Evolutionary conservation across 768 basidiomycete species (phyloP).

Genomic region (Vishniacozyma victoriae): DNA sequence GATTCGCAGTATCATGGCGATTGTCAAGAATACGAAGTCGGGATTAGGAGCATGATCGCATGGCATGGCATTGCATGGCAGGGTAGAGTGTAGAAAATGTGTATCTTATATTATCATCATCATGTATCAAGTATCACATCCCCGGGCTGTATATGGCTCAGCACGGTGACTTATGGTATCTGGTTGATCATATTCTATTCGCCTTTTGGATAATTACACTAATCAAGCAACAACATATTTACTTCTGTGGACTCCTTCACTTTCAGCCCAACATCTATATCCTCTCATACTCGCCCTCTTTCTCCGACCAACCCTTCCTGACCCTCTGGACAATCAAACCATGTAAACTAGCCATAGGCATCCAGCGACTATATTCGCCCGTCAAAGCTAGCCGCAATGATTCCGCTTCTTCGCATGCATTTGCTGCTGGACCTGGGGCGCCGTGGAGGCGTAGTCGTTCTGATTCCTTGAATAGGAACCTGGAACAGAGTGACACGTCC

Average conservation of each 20-base stretch:
- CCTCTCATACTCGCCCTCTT: constrained; percentile 42
- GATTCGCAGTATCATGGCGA: constrained; percentile 56
- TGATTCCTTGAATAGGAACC: constrained; percentile 38
- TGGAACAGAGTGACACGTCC: constrained; percentile 32
- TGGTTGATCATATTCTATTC: too few species aligned
- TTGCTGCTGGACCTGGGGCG: constrained; percentile 7
- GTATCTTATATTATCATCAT: too few species aligned
- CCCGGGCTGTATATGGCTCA: too few species aligned
- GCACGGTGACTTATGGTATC: too few species aligned
- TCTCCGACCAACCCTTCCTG: constrained; percentile 39
- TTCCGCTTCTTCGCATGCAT: constrained; percentile 25
- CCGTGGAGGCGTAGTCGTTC: constrained; percentile 13
- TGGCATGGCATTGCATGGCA: not conserved
- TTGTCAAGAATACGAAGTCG: constrained; percentile 78
- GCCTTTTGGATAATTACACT: too few species aligned
- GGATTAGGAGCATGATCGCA: constrained; percentile 65
- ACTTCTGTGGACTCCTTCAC: too few species aligned
- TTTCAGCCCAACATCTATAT: too few species aligned
- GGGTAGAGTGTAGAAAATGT: too few species aligned
- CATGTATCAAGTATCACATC: too few species aligned
- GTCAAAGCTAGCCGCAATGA: constrained; percentile 9
- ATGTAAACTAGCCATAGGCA: constrained; percentile 37
- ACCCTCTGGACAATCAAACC: constrained; percentile 35
- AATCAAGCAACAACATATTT: too few species aligned
- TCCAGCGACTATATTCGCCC: constrained; percentile 20